A percentile compares a stretch with the other conserved stretches of the same genome.
Conservation (phyloP, 129 eudicot species). For the Saussurea involucrata region DNA sequence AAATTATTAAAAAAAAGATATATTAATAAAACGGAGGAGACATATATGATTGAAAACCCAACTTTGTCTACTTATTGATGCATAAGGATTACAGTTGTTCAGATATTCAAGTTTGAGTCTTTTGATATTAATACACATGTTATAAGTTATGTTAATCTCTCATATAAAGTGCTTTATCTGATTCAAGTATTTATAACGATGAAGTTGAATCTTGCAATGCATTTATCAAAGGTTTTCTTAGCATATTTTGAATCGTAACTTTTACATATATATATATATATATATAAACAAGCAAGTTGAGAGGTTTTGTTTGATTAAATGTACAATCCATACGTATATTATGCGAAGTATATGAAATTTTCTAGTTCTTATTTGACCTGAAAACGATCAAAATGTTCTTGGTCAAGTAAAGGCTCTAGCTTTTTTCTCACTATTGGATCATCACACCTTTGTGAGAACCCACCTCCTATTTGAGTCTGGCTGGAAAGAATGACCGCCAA, state of each 20-base stretch:
- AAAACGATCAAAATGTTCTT: not conserved
- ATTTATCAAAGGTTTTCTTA: not conserved
- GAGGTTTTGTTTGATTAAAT: not conserved
- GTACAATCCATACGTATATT: not conserved
- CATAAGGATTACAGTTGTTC: not conserved
- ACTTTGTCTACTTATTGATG: not conserved
- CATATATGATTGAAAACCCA: not conserved
- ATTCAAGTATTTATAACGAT: not conserved
- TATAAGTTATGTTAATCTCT: too few relatives aligned
- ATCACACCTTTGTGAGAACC: not conserved
- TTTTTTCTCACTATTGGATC: not conserved
- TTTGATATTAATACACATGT: not conserved
- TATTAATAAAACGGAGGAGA: not conserved
- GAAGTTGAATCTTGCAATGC: not conserved
- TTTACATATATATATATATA: not conserved
- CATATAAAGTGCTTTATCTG: not conserved
- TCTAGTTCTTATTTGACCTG: not conserved
- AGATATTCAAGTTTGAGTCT: not conserved
- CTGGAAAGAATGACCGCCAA: not conserved
- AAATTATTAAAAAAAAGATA: not conserved
- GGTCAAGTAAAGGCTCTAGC: conserved; percentile 1
- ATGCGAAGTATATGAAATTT: not conserved
- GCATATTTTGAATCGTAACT: not conserved
- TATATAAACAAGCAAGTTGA: not conserved
- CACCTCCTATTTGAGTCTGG: not conserved